A percentile compares a stretch with the other conserved stretches of the same genome.
These are phyloP conservation scores for Psidium friedrichsthalianum DNA, from an alignment of 345 rosid genomes.

Conservation along the genomic window DNA sequence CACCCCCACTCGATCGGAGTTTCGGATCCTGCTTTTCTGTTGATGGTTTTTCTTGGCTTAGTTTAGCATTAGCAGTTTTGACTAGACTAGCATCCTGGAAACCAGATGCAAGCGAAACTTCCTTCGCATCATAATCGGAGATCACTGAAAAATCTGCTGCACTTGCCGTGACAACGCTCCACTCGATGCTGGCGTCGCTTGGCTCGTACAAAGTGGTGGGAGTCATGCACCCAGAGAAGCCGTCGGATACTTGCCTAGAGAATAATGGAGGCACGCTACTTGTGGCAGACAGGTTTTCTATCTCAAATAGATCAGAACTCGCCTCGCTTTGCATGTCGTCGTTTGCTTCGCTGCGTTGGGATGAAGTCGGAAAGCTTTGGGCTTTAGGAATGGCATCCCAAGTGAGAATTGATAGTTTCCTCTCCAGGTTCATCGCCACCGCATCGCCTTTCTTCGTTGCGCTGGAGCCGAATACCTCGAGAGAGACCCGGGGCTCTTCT, in stretches of 20 bases:
- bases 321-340: slow-evolving; percentile 52
- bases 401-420: slow-evolving; percentile 51
- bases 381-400: slow-evolving; percentile 65
- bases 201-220: slow-evolving; percentile 19
- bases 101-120: not conserved
- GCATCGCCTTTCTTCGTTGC: slow-evolving; percentile 1
- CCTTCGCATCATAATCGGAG: slow-evolving; percentile 22
- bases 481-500: slow-evolving; percentile 21
- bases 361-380: slow-evolving; percentile 6
- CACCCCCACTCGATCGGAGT: slow-evolving; percentile 10
- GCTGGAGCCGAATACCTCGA: slow-evolving; percentile 19
- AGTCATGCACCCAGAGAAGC: slow-evolving; percentile 9
- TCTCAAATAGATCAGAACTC: slow-evolving; percentile 67
- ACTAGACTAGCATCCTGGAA: not conserved
- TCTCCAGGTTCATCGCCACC: slow-evolving; percentile 34
- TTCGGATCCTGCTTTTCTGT: slow-evolving; percentile 1
- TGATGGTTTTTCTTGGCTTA: not conserved
- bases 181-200: slow-evolving; percentile 47
- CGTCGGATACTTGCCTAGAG: slow-evolving; percentile 23
- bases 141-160: slow-evolving; percentile 35
- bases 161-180: slow-evolving; percentile 59
- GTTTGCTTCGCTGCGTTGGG: slow-evolving; percentile 1
- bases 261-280: slow-evolving; percentile 14
- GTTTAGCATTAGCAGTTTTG: not conserved
- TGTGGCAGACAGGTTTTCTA: slow-evolving; percentile 34